phyloP scores from a whole-genome alignment of 495 filamentous ascomycete genomes.

The Xylaria cubensis region DNA sequence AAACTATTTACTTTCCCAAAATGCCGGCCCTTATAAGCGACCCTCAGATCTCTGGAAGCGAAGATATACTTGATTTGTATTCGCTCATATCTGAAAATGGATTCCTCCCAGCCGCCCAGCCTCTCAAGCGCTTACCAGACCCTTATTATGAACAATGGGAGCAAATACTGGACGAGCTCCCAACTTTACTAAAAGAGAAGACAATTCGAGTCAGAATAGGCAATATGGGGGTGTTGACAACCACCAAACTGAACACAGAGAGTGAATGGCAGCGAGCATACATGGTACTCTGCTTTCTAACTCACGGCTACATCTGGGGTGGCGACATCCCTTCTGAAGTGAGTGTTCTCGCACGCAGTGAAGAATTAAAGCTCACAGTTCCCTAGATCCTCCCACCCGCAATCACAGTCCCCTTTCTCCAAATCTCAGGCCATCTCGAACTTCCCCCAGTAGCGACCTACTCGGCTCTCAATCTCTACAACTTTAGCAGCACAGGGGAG shows the following conservation, averaged over 20 bases:
- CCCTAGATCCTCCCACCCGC: constrained; percentile 68
- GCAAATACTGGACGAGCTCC: constrained; percentile 68
- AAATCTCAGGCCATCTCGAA: constrained; percentile 76
- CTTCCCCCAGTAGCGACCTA: constrained; percentile 92
- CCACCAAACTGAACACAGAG: constrained; percentile 66
- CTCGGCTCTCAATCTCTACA: constrained; percentile 88
- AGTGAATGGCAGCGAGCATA: constrained; percentile 86
- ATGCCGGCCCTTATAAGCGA: constrained; percentile 14
- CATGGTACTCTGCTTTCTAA: constrained; percentile 76
- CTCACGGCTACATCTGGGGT: constrained; percentile 90
- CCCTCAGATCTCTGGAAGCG: not conserved
- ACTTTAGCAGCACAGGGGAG: constrained; percentile 74
- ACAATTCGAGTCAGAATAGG: constrained; percentile 71
- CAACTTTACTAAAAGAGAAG: constrained; percentile 68
- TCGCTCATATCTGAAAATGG: constrained; percentile 56
- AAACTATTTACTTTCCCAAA: not conserved
- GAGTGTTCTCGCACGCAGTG: not conserved
- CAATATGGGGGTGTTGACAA: constrained; percentile 72
- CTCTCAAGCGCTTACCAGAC: constrained; percentile 71
- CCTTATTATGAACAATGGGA: constrained; percentile 88
- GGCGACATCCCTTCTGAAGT: constrained; percentile 55
- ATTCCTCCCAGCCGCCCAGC: constrained; percentile 76
- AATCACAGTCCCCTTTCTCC: constrained; percentile 79
- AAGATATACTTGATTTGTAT: not conserved
- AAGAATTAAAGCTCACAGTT: constrained; percentile 11